Evolutionary conservation across 768 basidiomycete species (phyloP).

Genomic region (Hydnomerulius pinastri): DNA sequence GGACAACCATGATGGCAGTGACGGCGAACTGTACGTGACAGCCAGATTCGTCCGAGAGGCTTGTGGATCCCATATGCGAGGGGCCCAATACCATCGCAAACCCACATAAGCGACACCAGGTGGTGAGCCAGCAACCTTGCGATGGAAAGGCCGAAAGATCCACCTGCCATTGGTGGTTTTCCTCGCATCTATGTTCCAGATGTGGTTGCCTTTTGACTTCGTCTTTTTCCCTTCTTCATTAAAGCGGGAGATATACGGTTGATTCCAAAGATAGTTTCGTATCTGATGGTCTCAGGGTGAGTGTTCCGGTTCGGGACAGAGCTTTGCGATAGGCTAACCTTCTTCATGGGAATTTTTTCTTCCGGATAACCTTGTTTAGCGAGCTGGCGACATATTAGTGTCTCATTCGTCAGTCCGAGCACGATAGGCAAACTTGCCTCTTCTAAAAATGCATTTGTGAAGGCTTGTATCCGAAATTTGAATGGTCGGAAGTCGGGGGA

Average conservation of each 20-base stretch:
- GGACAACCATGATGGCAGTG: slow-evolving; percentile 80
- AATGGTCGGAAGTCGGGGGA: slow-evolving; percentile 96
- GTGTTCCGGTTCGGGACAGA: slow-evolving; percentile 5
- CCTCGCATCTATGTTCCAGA: slow-evolving; percentile 98
- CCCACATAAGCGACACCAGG: slow-evolving; percentile 81
- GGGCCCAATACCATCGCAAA: slow-evolving; percentile 85
- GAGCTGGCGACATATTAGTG: slow-evolving; percentile 49
- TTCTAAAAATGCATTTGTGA: slow-evolving; percentile 94
- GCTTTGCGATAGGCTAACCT: slow-evolving; percentile 50
- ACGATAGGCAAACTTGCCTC: slow-evolving; percentile 53
- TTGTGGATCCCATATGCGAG: slow-evolving; percentile 97
- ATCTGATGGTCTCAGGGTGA: slow-evolving; percentile 50
- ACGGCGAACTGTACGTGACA: slow-evolving; percentile 79
- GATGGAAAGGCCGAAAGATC: slow-evolving; percentile 87
- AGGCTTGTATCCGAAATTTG: slow-evolving; percentile 98
- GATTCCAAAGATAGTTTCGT: slow-evolving; percentile 95
- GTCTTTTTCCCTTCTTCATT: slow-evolving; percentile 99
- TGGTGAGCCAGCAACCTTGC: slow-evolving; percentile 83
- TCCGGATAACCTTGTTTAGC: slow-evolving; percentile 85
- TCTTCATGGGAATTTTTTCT: slow-evolving; percentile 96
- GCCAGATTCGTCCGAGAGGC: slow-evolving; percentile 77
- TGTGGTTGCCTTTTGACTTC: slow-evolving; percentile 98
- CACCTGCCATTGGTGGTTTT: slow-evolving; percentile 74
- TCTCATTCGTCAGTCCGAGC: slow-evolving; percentile 2
- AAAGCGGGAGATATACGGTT: slow-evolving; percentile 91